phyloP scores from a whole-genome alignment of 2,329 filamentous ascomycete genomes.

The Boeremia lycopersici region DNA sequence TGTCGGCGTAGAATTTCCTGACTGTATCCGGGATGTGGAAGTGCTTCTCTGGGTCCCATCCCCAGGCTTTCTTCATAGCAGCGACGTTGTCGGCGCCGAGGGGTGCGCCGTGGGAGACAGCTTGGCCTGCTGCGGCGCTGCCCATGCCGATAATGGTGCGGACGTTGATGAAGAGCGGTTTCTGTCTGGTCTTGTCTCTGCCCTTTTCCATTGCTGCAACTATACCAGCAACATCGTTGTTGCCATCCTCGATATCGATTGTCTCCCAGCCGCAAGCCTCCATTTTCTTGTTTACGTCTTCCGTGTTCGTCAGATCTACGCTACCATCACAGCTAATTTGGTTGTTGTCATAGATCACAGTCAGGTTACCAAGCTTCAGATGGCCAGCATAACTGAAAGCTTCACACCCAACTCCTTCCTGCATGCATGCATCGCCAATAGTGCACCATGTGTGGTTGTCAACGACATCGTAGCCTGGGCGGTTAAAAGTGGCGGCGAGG shows the following conservation, averaged over 20 bases:
- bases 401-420: conserved; percentile 63
- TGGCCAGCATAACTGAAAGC: conserved; percentile 62
- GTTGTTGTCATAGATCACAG: conserved; percentile 65
- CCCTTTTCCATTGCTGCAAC: conserved; percentile 54
- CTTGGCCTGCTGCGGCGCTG: conserved; percentile 52
- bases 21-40: conserved; percentile 54
- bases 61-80: conserved; percentile 56
- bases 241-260: conserved; percentile 58
- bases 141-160: conserved; percentile 60
- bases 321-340: conserved; percentile 63
- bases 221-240: conserved; percentile 56
- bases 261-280: conserved; percentile 61
- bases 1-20: conserved; percentile 58
- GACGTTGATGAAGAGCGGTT: conserved; percentile 63
- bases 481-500: conserved; percentile 59
- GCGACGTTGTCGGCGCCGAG: conserved; percentile 60
- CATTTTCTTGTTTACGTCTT: conserved; percentile 65
- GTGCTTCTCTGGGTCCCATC: conserved; percentile 55
- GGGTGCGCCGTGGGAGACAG: conserved; percentile 63
- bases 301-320: conserved; percentile 59
- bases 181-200: conserved; percentile 51
- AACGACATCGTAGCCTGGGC: conserved; percentile 54
- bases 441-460: conserved; percentile 62
- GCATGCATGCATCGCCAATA: conserved; percentile 61
- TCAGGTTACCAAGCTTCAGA: conserved; percentile 60